Percentiles rank a stretch among this genome's conserved stretches.
Conservation (phyloP, 2,329 filamentous ascomycete species). For the Aureobasidium vineae region DNA sequence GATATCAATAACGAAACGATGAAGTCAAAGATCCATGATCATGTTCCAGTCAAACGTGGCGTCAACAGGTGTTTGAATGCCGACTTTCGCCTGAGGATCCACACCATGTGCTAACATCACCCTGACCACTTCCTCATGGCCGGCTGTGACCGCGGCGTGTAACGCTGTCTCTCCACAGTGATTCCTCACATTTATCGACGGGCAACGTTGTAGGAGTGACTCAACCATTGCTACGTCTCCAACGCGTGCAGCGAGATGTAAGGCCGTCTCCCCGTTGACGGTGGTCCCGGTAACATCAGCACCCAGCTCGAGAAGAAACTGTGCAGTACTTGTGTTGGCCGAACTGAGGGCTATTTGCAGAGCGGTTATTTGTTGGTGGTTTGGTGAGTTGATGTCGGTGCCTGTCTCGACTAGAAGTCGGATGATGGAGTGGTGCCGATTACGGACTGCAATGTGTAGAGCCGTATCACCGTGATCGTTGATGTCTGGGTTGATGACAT, state of each 20-base stretch:
- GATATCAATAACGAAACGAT: background rate
- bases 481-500: background rate
- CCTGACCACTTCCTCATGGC: background rate
- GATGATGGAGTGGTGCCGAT: slow-evolving; percentile 1
- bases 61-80: background rate
- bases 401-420: background rate
- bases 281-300: background rate
- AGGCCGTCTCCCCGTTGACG: background rate
- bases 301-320: background rate
- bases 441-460: background rate
- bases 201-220: background rate
- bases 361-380: background rate
- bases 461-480: slow-evolving; percentile 1
- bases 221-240: background rate
- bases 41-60: background rate
- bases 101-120: slow-evolving; percentile 3
- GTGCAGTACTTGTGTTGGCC: background rate
- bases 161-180: slow-evolving; percentile 4
- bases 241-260: background rate
- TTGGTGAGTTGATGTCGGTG: background rate
- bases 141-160: background rate
- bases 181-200: background rate
- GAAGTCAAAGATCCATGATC: background rate
- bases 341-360: background rate
- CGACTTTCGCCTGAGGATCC: background rate